phyloP scores from a whole-genome alignment of 1,139 yeast genomes.

The Suhomyces yuchorum region DNA sequence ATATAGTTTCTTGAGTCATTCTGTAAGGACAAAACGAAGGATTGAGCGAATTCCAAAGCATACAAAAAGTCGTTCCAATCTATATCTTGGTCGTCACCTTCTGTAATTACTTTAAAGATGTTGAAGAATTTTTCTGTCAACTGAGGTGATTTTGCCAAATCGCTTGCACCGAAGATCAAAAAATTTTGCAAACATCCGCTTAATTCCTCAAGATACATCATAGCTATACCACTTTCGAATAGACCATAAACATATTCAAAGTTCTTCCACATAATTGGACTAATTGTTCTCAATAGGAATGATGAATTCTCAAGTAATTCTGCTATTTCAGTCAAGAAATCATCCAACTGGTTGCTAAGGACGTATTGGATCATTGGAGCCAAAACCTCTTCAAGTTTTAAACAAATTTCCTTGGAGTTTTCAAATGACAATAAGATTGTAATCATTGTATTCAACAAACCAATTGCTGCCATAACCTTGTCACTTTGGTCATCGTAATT shows the following conservation, averaged over 20 bases:
- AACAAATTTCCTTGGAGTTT: slow-evolving; percentile 67
- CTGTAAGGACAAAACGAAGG: slow-evolving; percentile 53
- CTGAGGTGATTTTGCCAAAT: slow-evolving; percentile 37
- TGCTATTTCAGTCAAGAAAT: slow-evolving; percentile 78
- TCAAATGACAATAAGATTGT: slow-evolving; percentile 88
- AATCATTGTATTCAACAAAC: slow-evolving; percentile 82
- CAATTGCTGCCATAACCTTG: slow-evolving; percentile 85
- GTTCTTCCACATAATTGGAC: slow-evolving; percentile 76
- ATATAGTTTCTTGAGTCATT: slow-evolving; percentile 42
- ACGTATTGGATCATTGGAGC: slow-evolving; percentile 74
- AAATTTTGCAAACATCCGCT: slow-evolving; percentile 76
- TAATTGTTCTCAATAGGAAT: slow-evolving; percentile 68
- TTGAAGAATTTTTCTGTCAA: slow-evolving; percentile 28
- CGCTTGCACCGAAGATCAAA: slow-evolving; percentile 68
- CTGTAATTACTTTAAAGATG: slow-evolving; percentile 41
- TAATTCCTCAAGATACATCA: slow-evolving; percentile 73
- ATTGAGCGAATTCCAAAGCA: slow-evolving; percentile 58
- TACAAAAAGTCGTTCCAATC: slow-evolving; percentile 53
- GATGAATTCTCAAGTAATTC: slow-evolving; percentile 87
- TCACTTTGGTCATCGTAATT: slow-evolving; percentile 60
- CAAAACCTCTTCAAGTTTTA: slow-evolving; percentile 69
- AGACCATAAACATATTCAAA: slow-evolving; percentile 58
- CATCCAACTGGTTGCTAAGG: slow-evolving; percentile 65
- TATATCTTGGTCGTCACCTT: slow-evolving; percentile 29
- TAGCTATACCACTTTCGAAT: slow-evolving; percentile 57